Conservation (phyloP, 345 rosid genomes). For the Ceriops tagal region DNA sequence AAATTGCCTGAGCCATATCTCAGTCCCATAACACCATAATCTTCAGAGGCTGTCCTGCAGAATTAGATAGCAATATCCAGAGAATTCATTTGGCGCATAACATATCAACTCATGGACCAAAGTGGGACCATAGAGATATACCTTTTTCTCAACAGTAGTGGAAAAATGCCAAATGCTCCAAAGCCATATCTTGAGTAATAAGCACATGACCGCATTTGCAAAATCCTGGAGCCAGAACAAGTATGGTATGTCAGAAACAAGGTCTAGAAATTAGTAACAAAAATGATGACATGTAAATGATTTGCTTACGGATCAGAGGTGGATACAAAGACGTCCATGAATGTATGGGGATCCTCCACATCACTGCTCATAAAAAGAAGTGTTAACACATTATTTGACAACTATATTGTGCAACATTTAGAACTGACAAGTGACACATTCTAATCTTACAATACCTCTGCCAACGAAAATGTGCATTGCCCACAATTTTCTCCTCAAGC, state of each 20-base stretch:
- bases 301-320: slow-evolving; percentile 67
- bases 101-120: not conserved
- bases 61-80: slow-evolving; percentile 15
- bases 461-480: slow-evolving; percentile 79
- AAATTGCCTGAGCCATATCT: slow-evolving; percentile 72
- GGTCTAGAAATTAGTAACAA: not conserved
- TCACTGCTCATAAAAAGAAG: slow-evolving; percentile 45
- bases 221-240: slow-evolving; percentile 41
- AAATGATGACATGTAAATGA: not conserved
- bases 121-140: slow-evolving; percentile 12
- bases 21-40: slow-evolving; percentile 70
- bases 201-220: slow-evolving; percentile 65
- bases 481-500: slow-evolving; percentile 51
- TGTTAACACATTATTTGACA: not conserved
- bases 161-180: slow-evolving; percentile 76
- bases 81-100: not conserved
- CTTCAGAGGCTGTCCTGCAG: slow-evolving; percentile 48
- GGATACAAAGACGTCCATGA: slow-evolving; percentile 78
- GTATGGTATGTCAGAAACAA: slow-evolving; percentile 16
- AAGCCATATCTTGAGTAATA: slow-evolving; percentile 69
- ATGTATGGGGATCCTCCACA: slow-evolving; percentile 86
- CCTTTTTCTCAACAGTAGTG: slow-evolving; percentile 56
- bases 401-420: not conserved
- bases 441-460: slow-evolving; percentile 47
- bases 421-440: not conserved